Percentiles rank a stretch among this genome's conserved stretches.
Evolutionary conservation across 2,329 filamentous ascomycete genomes (phyloP).

Genomic region (Arthrinium phaeospermum): DNA sequence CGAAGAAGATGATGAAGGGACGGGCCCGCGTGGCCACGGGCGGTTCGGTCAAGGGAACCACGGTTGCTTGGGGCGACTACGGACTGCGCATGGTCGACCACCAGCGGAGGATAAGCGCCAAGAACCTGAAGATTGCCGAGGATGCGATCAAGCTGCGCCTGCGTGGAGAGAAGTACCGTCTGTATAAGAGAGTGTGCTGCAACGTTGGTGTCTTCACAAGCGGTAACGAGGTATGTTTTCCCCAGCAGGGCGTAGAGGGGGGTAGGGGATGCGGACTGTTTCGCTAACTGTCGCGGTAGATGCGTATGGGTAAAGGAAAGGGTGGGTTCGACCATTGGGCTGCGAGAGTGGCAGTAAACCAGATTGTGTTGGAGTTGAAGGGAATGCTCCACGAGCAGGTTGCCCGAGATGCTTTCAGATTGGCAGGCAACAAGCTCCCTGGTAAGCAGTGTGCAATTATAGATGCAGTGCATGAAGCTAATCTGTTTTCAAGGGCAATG

Average conservation of each 20-base stretch:
- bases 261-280: background rate
- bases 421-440: conserved; percentile 94
- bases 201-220: conserved; percentile 95
- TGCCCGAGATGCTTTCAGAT: conserved; percentile 87
- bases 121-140: conserved; percentile 87
- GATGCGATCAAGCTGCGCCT: conserved; percentile 90
- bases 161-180: conserved; percentile 86
- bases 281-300: conserved; percentile 47
- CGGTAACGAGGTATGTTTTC: conserved; percentile 78
- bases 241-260: background rate
- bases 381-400: conserved; percentile 94
- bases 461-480: background rate
- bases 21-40: conserved; percentile 87
- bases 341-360: conserved; percentile 84
- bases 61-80: conserved; percentile 95
- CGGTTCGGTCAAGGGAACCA: conserved; percentile 90
- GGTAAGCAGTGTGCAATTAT: conserved; percentile 59
- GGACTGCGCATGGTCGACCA: conserved; percentile 93
- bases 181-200: conserved; percentile 90
- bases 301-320: conserved; percentile 99
- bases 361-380: conserved; percentile 90
- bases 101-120: conserved; percentile 86
- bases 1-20: conserved; percentile 90
- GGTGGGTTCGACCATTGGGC: conserved; percentile 98
- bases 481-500: conserved; percentile 68